These are phyloP conservation scores for Candida incommunis DNA, from an alignment of 805 yeast genomes.

Conservation along the genomic window DNA sequence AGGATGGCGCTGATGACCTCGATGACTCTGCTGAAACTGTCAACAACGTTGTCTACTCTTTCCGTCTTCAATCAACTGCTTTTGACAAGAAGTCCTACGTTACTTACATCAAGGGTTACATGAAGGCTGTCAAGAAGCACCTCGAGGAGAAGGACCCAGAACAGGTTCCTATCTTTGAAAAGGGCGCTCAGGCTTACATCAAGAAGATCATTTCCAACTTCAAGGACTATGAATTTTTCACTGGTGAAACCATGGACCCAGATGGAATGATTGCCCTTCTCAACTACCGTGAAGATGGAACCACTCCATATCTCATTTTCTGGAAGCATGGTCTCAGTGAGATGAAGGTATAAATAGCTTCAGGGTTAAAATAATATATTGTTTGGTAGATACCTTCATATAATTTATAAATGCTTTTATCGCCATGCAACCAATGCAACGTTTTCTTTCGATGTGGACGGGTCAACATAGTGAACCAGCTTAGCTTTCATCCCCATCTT, in stretches of 20 bases:
- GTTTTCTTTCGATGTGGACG: conserved; percentile 56
- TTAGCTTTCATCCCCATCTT: conserved; percentile 22
- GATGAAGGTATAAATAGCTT: conserved; percentile 68
- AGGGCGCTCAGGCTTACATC: conserved; percentile 93
- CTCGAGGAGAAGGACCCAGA: conserved; percentile 87
- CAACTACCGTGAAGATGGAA: conserved; percentile 99
- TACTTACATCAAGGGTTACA: conserved; percentile 96
- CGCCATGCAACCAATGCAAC: conserved; percentile 29
- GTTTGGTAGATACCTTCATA: conserved; percentile 2
- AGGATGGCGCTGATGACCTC: conserved; percentile 69
- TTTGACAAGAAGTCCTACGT: conserved; percentile 98
- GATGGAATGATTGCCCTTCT: conserved; percentile 96
- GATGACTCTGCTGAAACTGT: conserved; percentile 83
- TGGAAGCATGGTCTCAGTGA: conserved; percentile 97
- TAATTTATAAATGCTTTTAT: not conserved
- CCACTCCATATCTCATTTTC: conserved; percentile 91
- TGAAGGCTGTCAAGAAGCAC: conserved; percentile 88
- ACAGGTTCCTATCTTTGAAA: conserved; percentile 74
- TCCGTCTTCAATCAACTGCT: conserved; percentile 90
- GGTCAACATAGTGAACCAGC: conserved; percentile 44
- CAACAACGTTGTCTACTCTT: conserved; percentile 96
- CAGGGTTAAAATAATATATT: conserved; percentile 4
- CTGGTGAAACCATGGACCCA: conserved; percentile 99
- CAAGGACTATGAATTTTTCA: conserved; percentile 99
- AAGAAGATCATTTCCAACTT: conserved; percentile 91